phyloP scores from a whole-genome alignment of 2,329 filamentous ascomycete genomes.

The Proliferodiscus dingleyae region DNA sequence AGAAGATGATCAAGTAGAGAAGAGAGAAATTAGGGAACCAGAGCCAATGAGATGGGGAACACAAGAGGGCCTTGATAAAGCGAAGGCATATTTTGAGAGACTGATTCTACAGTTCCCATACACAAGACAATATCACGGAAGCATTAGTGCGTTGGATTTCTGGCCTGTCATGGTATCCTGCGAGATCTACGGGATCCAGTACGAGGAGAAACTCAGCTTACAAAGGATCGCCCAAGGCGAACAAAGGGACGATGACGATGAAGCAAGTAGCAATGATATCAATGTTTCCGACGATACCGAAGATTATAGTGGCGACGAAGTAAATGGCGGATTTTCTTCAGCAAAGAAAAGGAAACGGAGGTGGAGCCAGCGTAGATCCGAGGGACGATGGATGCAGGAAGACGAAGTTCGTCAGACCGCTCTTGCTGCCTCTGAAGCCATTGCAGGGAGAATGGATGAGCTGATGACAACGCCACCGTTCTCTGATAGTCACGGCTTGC shows the following conservation, averaged over 20 bases:
- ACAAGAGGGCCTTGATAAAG: conserved; percentile 48
- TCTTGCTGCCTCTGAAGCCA: conserved; percentile 47
- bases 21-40: background rate
- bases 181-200: conserved; percentile 72
- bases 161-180: conserved; percentile 75
- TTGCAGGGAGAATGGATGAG: conserved; percentile 66
- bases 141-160: conserved; percentile 67
- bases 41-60: conserved; percentile 34
- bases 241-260: conserved; percentile 24
- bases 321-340: conserved; percentile 19
- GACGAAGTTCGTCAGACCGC: conserved; percentile 27
- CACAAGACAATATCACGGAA: conserved; percentile 51
- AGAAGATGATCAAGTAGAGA: background rate
- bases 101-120: conserved; percentile 75
- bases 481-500: conserved; percentile 59
- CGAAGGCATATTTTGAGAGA: conserved; percentile 68
- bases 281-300: conserved; percentile 19
- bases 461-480: conserved; percentile 67
- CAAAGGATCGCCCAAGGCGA: conserved; percentile 32
- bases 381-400: conserved; percentile 24
- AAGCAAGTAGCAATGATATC: conserved; percentile 11
- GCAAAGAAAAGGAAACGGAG: conserved; percentile 14
- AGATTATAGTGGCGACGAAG: conserved; percentile 10
- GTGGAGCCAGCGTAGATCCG: conserved; percentile 12
- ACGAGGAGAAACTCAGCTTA: conserved; percentile 48